phyloP scores from a whole-genome alignment of 805 yeast species.

The Clavispora vitiphila region DNA sequence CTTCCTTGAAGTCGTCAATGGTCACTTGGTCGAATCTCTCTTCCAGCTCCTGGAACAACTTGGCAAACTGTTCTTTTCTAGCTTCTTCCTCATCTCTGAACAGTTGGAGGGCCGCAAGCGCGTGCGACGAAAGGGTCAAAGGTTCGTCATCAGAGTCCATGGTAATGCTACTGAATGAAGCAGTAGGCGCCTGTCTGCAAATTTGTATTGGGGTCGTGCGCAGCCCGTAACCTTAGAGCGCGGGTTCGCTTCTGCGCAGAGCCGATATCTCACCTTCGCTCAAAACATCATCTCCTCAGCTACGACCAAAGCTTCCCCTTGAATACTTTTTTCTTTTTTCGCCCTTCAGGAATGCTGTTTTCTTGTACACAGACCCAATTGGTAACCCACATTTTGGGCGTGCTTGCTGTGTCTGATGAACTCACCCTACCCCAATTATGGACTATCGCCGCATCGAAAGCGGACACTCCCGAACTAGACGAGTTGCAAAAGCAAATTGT shows the following conservation, averaged over 20 bases:
- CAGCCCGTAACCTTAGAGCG: not conserved
- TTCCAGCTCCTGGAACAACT: conserved; percentile 54
- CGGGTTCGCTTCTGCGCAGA: not conserved
- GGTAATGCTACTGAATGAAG: not conserved
- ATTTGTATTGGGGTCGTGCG: conserved; percentile 7
- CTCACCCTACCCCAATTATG: conserved; percentile 12
- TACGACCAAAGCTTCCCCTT: too few relatives aligned
- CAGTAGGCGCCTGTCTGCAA: not conserved
- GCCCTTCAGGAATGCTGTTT: conserved; percentile 9
- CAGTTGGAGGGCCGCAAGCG: conserved; percentile 55
- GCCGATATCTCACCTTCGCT: not conserved
- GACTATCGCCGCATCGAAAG: conserved; percentile 4
- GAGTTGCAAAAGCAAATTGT: conserved; percentile 32
- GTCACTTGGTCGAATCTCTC: conserved; percentile 45
- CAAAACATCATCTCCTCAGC: not conserved
- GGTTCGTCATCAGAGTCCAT: conserved; percentile 41
- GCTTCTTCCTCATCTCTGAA: conserved; percentile 61
- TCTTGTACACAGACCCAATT: conserved; percentile 14
- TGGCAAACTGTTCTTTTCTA: conserved; percentile 51
- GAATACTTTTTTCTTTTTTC: not conserved
- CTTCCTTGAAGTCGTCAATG: conserved; percentile 79
- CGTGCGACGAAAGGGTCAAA: conserved; percentile 43
- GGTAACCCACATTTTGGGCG: conserved; percentile 9
- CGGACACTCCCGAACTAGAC: conserved; percentile 18
- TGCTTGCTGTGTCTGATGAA: conserved; percentile 13